phyloP scores from a whole-genome alignment of 179 eudicot genomes.

The Sideroxylon spinosum region DNA sequence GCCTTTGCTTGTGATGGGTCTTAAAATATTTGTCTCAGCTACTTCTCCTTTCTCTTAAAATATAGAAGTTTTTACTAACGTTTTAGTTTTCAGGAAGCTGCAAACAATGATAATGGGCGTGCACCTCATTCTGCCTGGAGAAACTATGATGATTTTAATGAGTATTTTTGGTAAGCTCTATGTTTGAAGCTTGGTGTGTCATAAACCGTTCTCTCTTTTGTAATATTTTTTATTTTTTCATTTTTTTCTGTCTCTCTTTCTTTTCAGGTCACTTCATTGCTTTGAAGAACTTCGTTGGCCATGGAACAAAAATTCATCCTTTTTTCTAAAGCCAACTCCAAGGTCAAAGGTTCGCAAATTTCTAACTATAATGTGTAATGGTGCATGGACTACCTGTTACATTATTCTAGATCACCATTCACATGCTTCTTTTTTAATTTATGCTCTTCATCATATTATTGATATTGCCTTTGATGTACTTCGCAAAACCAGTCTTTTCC shows the following conservation, averaged over 20 bases:
- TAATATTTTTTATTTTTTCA: neutral
- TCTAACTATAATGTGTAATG: neutral
- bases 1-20: neutral
- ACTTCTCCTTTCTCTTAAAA: neutral
- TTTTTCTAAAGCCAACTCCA: slow-evolving; percentile 65
- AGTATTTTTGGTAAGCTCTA: slow-evolving; percentile 77
- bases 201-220: neutral
- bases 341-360: slow-evolving; percentile 61
- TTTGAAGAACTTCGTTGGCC: slow-evolving; percentile 98
- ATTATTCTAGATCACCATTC: neutral
- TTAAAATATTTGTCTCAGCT: neutral
- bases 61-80: neutral
- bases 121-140: slow-evolving; percentile 99
- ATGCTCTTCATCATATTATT: neutral
- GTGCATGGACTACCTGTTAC: neutral
- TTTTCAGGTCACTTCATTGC: slow-evolving; percentile 76
- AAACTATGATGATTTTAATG: slow-evolving; percentile 98
- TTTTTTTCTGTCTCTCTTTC: neutral
- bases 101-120: slow-evolving; percentile 76
- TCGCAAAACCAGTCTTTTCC: neutral
- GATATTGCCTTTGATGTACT: neutral
- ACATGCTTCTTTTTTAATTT: neutral
- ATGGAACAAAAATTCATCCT: slow-evolving; percentile 66
- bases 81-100: slow-evolving; percentile 62
- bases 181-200: neutral